Evolutionary conservation across 805 yeast species (phyloP).

Genomic region (Ogataea corticis): DNA sequence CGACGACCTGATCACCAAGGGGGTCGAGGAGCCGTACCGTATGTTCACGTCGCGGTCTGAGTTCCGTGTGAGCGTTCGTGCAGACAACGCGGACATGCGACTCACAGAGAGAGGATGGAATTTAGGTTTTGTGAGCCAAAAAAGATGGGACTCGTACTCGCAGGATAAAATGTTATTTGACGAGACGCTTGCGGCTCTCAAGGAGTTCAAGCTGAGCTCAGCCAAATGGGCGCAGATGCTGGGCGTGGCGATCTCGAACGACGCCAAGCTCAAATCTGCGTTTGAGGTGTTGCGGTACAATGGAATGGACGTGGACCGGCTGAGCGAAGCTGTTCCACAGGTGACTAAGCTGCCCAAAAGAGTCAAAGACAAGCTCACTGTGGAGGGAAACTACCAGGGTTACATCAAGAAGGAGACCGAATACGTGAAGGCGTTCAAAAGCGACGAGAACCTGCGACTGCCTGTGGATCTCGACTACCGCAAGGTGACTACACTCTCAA

Average conservation of each 20-base stretch:
- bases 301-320: conserved; percentile 35
- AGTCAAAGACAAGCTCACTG: conserved; percentile 59
- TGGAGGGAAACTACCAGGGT: conserved; percentile 83
- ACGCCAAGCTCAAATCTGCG: conserved; percentile 56
- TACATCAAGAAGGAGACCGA: conserved; percentile 72
- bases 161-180: conserved; percentile 47
- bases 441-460: conserved; percentile 76
- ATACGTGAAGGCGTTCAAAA: conserved; percentile 72
- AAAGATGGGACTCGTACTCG: conserved; percentile 52
- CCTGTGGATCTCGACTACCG: conserved; percentile 69
- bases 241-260: conserved; percentile 51
- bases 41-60: conserved; percentile 98
- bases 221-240: conserved; percentile 63
- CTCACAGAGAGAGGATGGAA: conserved; percentile 68
- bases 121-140: conserved; percentile 64
- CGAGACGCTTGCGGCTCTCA: conserved; percentile 46
- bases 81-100: conserved; percentile 92
- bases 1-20: conserved; percentile 92
- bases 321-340: conserved; percentile 38
- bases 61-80: conserved; percentile 83
- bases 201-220: conserved; percentile 49
- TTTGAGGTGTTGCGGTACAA: conserved; percentile 70
- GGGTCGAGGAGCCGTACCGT: conserved; percentile 95
- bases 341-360: conserved; percentile 39
- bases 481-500: conserved; percentile 61